Evolutionary conservation across 208 protist genomes (phyloP), one percentile per base, ranked within the genome.

Genomic region (Crithidia thermophila): DNA sequence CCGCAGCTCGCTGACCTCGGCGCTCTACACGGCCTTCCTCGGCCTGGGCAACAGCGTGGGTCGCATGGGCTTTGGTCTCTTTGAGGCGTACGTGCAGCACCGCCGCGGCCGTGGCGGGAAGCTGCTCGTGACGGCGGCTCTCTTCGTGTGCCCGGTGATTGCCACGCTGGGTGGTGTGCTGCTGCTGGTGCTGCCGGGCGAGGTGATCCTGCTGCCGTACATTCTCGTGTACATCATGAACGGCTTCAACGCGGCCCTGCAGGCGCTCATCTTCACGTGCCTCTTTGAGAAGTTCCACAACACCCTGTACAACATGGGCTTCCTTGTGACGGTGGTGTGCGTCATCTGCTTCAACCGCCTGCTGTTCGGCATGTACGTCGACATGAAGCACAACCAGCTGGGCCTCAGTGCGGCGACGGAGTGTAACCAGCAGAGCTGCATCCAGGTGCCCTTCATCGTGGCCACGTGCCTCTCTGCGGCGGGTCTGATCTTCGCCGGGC

Each of bases 281-380:
- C 46, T 85, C 11, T 83, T 81, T 28, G 75, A 82, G 65, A 61
- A 60, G 34, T 58, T 78, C 49, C 82, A 83, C 72, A 84, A 75
- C 57, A 75, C 76, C 33, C 75, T 85, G 23, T 84, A 84, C 73
- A 79, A 60, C 56, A 52, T 79, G 49, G 60, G 67, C 13, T 85
- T 81, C 49, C n/a, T 79, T 31, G 78, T 77, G 43, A 70, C 60
- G 45, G 67, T 73, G 50, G 36, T 85, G n/a, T 67, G 53, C n/a
- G 69, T 81, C 8, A 77, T 88, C 45, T 68, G 65, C 67, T 85
- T 85, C 57, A 85, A 88, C 72, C 79, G 72, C 37, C 46, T 79
- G n/a, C 64, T 89, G 37, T 84, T 89, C 50, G 83, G 83, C 34
- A 63, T 79, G 45, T 69, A 68, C 59, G 74, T 82, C 46, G 77